Evolutionary conservation across 2,329 filamentous ascomycete genomes (phyloP), one percentile per base, ranked within the genome.

Genomic region (Colletotrichum sp.): DNA sequence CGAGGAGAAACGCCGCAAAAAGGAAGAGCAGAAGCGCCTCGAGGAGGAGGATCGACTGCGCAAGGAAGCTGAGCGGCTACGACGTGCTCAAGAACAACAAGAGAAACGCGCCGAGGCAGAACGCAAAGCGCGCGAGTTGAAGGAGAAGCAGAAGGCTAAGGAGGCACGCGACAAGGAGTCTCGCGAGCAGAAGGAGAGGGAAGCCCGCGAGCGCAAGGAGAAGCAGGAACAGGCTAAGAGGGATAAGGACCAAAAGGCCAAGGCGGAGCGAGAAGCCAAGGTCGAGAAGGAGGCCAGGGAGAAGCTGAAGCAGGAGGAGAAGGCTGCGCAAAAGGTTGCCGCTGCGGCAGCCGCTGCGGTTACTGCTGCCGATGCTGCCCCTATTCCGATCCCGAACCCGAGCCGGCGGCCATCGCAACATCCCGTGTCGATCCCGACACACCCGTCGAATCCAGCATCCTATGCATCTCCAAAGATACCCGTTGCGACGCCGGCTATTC

Each of bases 1-100:
- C 59, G 97, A 99, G 82, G 96, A 99, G 86, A 96, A 96, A 84
- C 92, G 95, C 63, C 95, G 93, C 87, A 98, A 98, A 86, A 95
- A 94, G 81, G 97, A 99, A 82, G 94, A 95, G 5, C 95, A 98
- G 84, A 95, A 93, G 84, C 98, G 95, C 84, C 94, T 95, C 32
- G 95, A 95, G 78, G 97, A 99, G 81, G 96, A 98, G 81, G 96
- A 98, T 80, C 93, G 93, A 68, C 88, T 93, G 74, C 92, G 93
- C 72, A 98, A 96, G 84, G 96, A 99, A 82, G 93, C 94, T 6
- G 96, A 99, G 81, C 95, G 94, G 81, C 91, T 93, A 82, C 93
- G 93, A 77, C 92, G 95, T 65, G 88, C 94, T 71, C 93, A 95
- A 81, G 96, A 98, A 82, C 95, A 98, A 83, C 93, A 95, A 78